Base-by-base conservation (phyloP, 1,139 yeast species). In the Taphrina pruni region DNA sequence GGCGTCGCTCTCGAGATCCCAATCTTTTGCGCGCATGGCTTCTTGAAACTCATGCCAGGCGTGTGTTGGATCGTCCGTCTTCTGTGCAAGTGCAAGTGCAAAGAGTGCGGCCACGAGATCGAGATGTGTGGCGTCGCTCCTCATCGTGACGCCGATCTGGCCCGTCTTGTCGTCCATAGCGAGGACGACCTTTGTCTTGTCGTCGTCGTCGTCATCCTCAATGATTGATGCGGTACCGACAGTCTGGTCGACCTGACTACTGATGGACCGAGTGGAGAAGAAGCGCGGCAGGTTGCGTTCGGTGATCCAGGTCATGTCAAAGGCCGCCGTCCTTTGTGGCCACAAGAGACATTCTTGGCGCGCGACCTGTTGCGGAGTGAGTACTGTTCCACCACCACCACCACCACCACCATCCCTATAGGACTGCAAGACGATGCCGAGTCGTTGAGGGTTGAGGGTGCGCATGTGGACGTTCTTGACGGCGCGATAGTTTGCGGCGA, bases 401-500 rank as follows among this genome's bases (percentile, higher is more conserved):
- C 26, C 26, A 26, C 32, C 32, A 26, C 32, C 32, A 26, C 32
- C 32, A 14, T 2, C 43, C 2, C 14, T 9, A 6, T 36, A 54
- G 2, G 7, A 43, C 1, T 32, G 9, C 43, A 54, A 43, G 50
- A 79, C 74, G 48, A 79, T 74, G 60, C 75, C 77, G 8, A 80
- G 60, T 14, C 81, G 72, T 69, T 79, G 81, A 1, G 80, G 75
- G 70, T 79, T 79, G 66, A 79, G 68, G 5, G 76, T 74, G 21
- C 75, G 71, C 71, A 78, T 74, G 6, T 78, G 77, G 21, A 79
- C 81, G 41, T 75, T 73, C 32, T 74, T 67, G 17, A 79, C 81
- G 6, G 81, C 81, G 46, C 72, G 74, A 69, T 78, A 78, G 70
- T 79, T 79, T 8, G 81, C 78, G 73, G 74, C 76, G 61, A 79